Evolutionary conservation across 352 stramenopile species (phyloP).

Genomic region (Phytopythium litorale): DNA sequence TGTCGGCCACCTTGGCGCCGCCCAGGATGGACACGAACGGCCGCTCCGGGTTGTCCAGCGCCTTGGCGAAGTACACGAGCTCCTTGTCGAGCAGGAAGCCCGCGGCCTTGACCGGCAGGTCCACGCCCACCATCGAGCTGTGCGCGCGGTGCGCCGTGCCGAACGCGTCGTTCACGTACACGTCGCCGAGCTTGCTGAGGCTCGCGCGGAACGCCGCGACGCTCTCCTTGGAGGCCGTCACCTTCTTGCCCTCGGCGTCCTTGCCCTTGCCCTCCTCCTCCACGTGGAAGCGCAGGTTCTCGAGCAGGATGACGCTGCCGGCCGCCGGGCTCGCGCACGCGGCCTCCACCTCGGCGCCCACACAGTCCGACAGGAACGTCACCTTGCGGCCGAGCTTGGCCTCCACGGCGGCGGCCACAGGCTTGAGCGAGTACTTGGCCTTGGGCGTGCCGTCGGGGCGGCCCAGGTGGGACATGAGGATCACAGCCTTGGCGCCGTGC

Average conservation of each 20-base stretch:
- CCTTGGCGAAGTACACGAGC: slow-evolving; percentile 98
- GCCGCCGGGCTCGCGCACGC: slow-evolving; percentile 60
- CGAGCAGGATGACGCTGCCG: slow-evolving; percentile 93
- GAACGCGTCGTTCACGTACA: slow-evolving; percentile 99
- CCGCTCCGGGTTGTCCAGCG: slow-evolving; percentile 95
- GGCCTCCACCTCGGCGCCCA: slow-evolving; percentile 89
- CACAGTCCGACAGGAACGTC: slow-evolving; percentile 95
- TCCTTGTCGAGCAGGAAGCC: slow-evolving; percentile 99
- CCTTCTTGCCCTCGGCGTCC: slow-evolving; percentile 64
- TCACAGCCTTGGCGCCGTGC: slow-evolving; percentile 96
- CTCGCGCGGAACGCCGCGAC: slow-evolving; percentile 68
- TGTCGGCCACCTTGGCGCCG: slow-evolving; percentile 99
- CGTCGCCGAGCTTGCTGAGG: slow-evolving; percentile 92
- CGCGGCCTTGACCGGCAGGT: slow-evolving; percentile 83
- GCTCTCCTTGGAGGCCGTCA: slow-evolving; percentile 91
- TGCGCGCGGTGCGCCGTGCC: slow-evolving; percentile 98
- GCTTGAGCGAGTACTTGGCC: slow-evolving; percentile 95
- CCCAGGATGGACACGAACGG: slow-evolving; percentile 98
- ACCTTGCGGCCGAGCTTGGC: slow-evolving; percentile 91
- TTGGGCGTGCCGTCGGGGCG: slow-evolving; percentile 90
- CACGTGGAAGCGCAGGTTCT: slow-evolving; percentile 99
- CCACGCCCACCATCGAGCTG: slow-evolving; percentile 97
- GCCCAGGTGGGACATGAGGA: slow-evolving; percentile 4
- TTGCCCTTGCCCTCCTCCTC: slow-evolving; percentile 89
- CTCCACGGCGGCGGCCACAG: slow-evolving; percentile 91